Evolutionary conservation across 164 flowering plant species (phyloP).

Genomic region (Chimonanthus salicifolius): DNA sequence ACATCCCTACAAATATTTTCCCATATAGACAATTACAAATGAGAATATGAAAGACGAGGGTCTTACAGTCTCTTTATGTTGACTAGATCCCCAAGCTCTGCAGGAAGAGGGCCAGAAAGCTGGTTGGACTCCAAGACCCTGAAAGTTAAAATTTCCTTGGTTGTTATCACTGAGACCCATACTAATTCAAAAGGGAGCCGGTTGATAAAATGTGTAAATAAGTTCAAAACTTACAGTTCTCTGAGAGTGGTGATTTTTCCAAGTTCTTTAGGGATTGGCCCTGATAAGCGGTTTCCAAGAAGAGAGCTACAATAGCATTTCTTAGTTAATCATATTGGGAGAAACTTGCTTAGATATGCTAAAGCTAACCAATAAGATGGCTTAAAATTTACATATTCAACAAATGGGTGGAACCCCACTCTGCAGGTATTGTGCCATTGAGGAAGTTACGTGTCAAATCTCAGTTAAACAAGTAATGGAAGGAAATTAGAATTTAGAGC

Average conservation of each 20-base stretch:
- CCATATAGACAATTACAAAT: background rate
- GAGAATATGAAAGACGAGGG: background rate
- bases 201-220: background rate
- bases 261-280: conserved; percentile 18
- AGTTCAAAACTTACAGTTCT: conserved; percentile 24
- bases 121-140: conserved; percentile 32
- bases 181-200: background rate
- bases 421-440: conserved; percentile 57
- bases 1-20: too few relatives aligned
- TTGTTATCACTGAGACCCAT: background rate
- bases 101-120: conserved; percentile 29
- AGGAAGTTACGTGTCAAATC: conserved; percentile 66
- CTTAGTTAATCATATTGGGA: background rate
- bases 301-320: conserved; percentile 41
- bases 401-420: conserved; percentile 43
- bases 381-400: background rate
- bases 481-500: background rate
- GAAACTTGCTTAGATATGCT: background rate
- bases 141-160: background rate
- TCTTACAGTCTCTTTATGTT: conserved; percentile 24
- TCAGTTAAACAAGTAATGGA: conserved; percentile 23
- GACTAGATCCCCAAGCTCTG: conserved; percentile 28
- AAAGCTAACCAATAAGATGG: background rate
- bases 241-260: conserved; percentile 38
- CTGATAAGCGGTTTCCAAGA: conserved; percentile 26